Percentiles rank a stretch among this genome's conserved stretches.
phyloP scores from a whole-genome alignment of 192 early-diverging fungal genomes.

The Coemansia furcata region DNA sequence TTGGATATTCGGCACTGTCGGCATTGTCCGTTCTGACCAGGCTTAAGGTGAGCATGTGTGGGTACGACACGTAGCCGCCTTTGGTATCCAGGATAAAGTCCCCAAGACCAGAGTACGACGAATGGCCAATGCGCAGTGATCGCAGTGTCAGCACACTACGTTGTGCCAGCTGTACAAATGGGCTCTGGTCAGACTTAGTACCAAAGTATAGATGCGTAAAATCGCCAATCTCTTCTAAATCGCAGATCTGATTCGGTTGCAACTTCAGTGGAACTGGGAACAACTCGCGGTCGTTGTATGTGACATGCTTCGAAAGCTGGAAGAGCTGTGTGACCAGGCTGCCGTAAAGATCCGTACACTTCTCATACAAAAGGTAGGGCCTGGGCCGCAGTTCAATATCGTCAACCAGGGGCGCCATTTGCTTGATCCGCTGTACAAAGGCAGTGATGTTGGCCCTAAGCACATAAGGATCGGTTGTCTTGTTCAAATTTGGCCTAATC shows the following conservation, averaged over 20 bases:
- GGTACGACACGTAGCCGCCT: background rate
- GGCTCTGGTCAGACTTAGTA: background rate
- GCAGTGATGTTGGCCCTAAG: background rate
- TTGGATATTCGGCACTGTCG: no score
- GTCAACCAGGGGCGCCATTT: background rate
- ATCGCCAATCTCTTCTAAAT: background rate
- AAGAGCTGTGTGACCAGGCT: background rate
- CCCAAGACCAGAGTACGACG: no score
- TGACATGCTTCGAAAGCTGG: background rate
- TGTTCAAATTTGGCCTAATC: background rate
- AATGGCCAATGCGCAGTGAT: background rate
- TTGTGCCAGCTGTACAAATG: background rate
- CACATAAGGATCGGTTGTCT: background rate
- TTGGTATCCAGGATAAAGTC: background rate
- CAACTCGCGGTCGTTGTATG: background rate
- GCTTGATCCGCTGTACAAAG: background rate
- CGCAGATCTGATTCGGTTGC: background rate
- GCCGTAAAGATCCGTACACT: no score
- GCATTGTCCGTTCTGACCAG: background rate
- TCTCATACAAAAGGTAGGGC: no score
- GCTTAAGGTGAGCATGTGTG: background rate
- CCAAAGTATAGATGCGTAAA: background rate
- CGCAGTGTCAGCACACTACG: background rate
- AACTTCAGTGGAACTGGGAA: background rate
- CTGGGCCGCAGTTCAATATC: background rate